Base-by-base conservation (phyloP, 2,329 filamentous ascomycete genomes). In the Colletotrichum musicola region DNA sequence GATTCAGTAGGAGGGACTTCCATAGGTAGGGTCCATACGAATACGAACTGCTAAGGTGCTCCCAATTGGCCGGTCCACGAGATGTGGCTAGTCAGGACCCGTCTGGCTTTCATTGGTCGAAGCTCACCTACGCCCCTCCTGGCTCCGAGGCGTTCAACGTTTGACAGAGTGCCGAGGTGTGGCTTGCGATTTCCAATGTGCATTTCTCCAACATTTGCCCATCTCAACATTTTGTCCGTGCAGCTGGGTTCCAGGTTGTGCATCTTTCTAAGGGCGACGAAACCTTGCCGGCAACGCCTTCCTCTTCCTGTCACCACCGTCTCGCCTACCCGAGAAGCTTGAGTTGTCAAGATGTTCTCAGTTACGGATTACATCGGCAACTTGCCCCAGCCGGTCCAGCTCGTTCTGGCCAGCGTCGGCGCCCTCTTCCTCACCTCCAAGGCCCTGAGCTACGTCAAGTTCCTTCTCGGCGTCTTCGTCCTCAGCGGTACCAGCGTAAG, bases 391-490 rank as follows among this genome's bases (percentile, higher is more conserved):
- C 73, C 78, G 35, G 79, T 82, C 16, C 81, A 84, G 70, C 81
- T 82, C 75, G 81, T 80, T 20, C 77, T 89, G 55, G 84, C 85
- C 56, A 84, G 80, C 42, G 71, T 90, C 59, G 92, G 92, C 56
- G 86, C 87, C 62, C 77, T 92, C 54, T 88, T 85, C 72, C 72
- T 92, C 53, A 83, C 82, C 69, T 83, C 79, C 71, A 89, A 89
- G 76, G 77, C 88, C 20, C 75, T 90, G 64, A 88, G 85, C 76
- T 89, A 89, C 73, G 72, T 90, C 60, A 84, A 85, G 71, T 85
- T 94, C 46, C 73, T 94, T 54, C 77, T 92, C 67, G 91, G 89
- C 77, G 81, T 91, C 46, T 94, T 95, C 75, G 77, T 95, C 65
- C 84, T 94, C 10, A 83, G 84, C 71, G 90, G 90, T 61, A 88